phyloP scores from a whole-genome alignment of 495 filamentous ascomycete genomes.

The Aspergillus indologenus region DNA sequence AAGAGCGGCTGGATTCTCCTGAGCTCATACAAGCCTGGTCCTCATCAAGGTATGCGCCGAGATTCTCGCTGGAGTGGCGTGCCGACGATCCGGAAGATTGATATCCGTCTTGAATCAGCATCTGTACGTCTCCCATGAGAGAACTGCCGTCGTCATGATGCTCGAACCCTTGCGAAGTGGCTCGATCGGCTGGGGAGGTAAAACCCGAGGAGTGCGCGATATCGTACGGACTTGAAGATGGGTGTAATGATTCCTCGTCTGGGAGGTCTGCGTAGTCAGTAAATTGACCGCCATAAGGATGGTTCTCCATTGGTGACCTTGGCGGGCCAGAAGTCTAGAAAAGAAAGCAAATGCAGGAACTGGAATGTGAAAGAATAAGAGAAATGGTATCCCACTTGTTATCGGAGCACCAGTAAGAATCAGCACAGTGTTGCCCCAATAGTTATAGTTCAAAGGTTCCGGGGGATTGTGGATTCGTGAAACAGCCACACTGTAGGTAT shows the following conservation, averaged over 20 bases:
- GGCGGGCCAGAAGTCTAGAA: not conserved
- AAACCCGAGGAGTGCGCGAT: not conserved
- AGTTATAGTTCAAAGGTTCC: not conserved
- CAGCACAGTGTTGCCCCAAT: not conserved
- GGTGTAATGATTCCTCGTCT: constrained; percentile 5
- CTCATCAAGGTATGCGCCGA: constrained; percentile 30
- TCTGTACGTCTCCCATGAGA: constrained; percentile 22
- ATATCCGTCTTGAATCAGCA: constrained; percentile 31
- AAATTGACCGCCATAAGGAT: constrained; percentile 11
- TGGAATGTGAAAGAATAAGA: not conserved
- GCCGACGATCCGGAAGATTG: constrained; percentile 39
- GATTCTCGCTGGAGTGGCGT: constrained; percentile 32
- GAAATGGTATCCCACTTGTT: constrained; percentile 2
- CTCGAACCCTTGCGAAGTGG: constrained; percentile 9
- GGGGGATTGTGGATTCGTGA: not conserved
- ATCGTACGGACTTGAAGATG: not conserved
- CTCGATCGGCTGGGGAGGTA: constrained; percentile 9
- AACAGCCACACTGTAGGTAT: not conserved
- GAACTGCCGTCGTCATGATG: constrained; percentile 17
- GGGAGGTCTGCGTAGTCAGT: constrained; percentile 3
- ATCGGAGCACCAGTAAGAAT: not conserved
- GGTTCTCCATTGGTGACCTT: constrained; percentile 2
- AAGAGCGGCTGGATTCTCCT: constrained; percentile 43
- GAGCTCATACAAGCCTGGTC: constrained; percentile 28
- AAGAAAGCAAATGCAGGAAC: not conserved